These are phyloP conservation scores for Omphalotus olearius DNA, from an alignment of 1,284 basidiomycete species.

Conservation along the genomic window DNA sequence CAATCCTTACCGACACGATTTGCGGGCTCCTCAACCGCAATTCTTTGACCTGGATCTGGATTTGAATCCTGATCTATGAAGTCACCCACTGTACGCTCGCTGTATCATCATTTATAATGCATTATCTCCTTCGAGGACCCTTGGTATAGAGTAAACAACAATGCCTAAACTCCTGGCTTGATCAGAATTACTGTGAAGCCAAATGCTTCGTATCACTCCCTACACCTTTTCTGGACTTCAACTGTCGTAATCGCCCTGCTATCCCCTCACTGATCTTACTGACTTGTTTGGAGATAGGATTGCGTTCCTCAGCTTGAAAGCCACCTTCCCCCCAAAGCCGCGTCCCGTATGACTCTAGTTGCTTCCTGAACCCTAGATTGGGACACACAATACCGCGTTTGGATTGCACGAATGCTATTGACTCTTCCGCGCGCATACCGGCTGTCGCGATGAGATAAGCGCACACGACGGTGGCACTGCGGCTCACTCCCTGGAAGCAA, in stretches of 20 bases:
- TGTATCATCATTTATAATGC: too few species aligned
- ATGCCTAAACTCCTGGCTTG: too few species aligned
- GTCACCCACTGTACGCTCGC: too few species aligned
- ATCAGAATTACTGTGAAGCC: too few species aligned
- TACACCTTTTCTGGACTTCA: slow-evolving; percentile 9
- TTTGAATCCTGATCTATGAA: slow-evolving; percentile 20
- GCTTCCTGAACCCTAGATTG: slow-evolving; percentile 61
- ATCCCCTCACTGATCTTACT: slow-evolving; percentile 21
- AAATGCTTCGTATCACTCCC: neutral
- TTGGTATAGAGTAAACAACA: too few species aligned
- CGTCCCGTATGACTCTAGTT: slow-evolving; percentile 49
- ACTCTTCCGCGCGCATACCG: slow-evolving; percentile 47
- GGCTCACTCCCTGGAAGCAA: slow-evolving; percentile 79
- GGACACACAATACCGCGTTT: slow-evolving; percentile 59
- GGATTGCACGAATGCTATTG: slow-evolving; percentile 50
- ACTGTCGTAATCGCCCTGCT: slow-evolving; percentile 24
- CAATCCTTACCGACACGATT: slow-evolving; percentile 53
- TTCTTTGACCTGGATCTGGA: slow-evolving; percentile 14
- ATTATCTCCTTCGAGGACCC: too few species aligned
- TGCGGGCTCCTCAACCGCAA: slow-evolving; percentile 9
- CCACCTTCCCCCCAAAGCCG: slow-evolving; percentile 25
- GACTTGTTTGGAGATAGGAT: slow-evolving; percentile 15
- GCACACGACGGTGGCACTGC: slow-evolving; percentile 77
- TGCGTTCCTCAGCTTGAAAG: slow-evolving; percentile 11
- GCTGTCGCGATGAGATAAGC: slow-evolving; percentile 73